Percentiles rank a stretch among this genome's conserved stretches.
phyloP scores from a whole-genome alignment of 1,139 yeast species.

The Candida smagusa region DNA sequence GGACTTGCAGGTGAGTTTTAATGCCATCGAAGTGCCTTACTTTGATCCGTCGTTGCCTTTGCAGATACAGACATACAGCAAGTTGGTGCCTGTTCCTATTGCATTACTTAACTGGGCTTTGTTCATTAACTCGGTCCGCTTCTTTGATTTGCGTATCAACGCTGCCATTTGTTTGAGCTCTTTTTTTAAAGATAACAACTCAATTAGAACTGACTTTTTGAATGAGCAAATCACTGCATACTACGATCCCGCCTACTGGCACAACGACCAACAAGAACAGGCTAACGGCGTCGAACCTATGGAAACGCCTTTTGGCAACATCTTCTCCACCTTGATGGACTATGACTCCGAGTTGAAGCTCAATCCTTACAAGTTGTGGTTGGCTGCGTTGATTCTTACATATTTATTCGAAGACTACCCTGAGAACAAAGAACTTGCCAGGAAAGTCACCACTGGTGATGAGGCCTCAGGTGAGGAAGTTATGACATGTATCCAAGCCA shows the following conservation, averaged over 20 bases:
- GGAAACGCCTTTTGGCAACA: conserved; percentile 41
- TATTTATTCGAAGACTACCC: conserved; percentile 59
- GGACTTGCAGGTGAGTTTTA: conserved; percentile 63
- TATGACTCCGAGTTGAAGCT: conserved; percentile 73
- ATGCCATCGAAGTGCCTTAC: conserved; percentile 87
- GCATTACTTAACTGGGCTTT: conserved; percentile 84
- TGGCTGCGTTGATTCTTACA: conserved; percentile 67
- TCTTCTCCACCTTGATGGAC: conserved; percentile 69
- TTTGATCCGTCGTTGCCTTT: conserved; percentile 76
- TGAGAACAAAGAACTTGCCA: conserved; percentile 50
- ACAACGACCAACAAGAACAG: conserved; percentile 7
- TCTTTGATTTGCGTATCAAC: conserved; percentile 76
- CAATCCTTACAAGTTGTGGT: conserved; percentile 89
- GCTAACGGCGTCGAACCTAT: conserved; percentile 1
- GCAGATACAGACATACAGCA: conserved; percentile 32
- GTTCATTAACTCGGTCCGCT: conserved; percentile 73
- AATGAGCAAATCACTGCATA: conserved; percentile 59
- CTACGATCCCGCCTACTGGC: conserved; percentile 23
- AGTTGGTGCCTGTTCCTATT: conserved; percentile 60
- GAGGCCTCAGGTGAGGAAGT: conserved; percentile 70
- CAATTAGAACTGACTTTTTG: conserved; percentile 61
- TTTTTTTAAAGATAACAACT: conserved; percentile 62
- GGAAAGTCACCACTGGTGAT: conserved; percentile 63
- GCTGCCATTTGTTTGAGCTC: conserved; percentile 66
- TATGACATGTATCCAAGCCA: conserved; percentile 71